Evolutionary conservation across 805 yeast genomes (phyloP).

Genomic region (Kuraishia borneana): DNA sequence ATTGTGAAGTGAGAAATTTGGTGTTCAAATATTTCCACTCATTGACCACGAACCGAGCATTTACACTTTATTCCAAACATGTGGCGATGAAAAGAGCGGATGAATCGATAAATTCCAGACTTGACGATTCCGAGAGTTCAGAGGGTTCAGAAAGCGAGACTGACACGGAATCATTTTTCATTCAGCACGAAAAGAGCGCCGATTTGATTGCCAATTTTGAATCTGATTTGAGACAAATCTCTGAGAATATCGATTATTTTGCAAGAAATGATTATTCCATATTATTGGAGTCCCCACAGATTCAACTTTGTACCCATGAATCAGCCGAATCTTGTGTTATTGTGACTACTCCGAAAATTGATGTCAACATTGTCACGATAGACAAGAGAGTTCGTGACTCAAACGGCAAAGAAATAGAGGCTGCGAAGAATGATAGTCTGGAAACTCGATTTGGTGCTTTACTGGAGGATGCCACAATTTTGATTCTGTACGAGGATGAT

Average conservation of each 20-base stretch:
- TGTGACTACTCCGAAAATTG: conserved; percentile 64
- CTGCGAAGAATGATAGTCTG: conserved; percentile 20
- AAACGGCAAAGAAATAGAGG: conserved; percentile 4
- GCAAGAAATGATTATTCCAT: conserved; percentile 48
- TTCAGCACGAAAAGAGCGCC: conserved; percentile 2
- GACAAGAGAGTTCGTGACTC: conserved; percentile 25
- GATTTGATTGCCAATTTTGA: conserved; percentile 38
- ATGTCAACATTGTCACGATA: conserved; percentile 57
- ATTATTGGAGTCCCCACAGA: conserved; percentile 69
- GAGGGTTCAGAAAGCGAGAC: neutral
- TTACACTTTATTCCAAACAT: conserved; percentile 29
- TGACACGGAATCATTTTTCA: conserved; percentile 9
- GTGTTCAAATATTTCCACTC: conserved; percentile 48
- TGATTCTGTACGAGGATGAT: conserved; percentile 47
- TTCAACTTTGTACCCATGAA: conserved; percentile 50
- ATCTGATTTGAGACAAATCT: conserved; percentile 32
- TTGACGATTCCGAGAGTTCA: neutral
- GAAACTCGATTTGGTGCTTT: conserved; percentile 63
- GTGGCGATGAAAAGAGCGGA: conserved; percentile 28
- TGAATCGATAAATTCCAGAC: neutral
- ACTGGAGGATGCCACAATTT: conserved; percentile 62
- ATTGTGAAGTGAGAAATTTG: conserved; percentile 52
- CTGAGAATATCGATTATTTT: conserved; percentile 23
- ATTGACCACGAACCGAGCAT: conserved; percentile 31
- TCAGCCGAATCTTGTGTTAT: conserved; percentile 49